Percentiles rank a stretch among this genome's conserved stretches.
Evolutionary conservation across 2,329 filamentous ascomycete genomes (phyloP).

Genomic region (Pseudopithomyces chartarum): DNA sequence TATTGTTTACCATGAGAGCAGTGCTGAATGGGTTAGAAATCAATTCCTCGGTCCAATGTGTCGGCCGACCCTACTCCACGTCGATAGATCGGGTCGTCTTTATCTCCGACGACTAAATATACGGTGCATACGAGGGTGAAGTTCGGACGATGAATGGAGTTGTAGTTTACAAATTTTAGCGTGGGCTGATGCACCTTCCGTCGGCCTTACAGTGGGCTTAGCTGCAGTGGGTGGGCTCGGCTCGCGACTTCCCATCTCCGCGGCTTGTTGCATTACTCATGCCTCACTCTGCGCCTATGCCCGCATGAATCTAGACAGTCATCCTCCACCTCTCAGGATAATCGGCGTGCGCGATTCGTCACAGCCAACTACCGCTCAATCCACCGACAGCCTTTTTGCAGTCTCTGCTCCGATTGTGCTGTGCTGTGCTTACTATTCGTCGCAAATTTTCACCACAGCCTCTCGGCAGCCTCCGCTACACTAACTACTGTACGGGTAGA

Average conservation of each 20-base stretch:
- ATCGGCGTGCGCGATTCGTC: not conserved
- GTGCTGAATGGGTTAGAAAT: not conserved
- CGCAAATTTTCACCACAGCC: not conserved
- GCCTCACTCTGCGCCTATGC: not conserved
- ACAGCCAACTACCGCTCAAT: not conserved
- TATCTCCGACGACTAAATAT: not conserved
- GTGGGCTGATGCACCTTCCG: not conserved
- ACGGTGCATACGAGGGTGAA: slow-evolving; percentile 1
- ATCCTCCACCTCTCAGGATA: not conserved
- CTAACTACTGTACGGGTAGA: too few relatives aligned
- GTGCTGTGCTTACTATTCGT: not conserved
- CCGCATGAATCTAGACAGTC: not conserved
- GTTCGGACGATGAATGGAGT: not conserved
- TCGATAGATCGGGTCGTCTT: not conserved
- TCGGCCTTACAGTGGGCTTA: not conserved
- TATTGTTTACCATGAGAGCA: not conserved
- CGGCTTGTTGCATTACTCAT: not conserved
- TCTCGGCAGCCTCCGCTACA: not conserved
- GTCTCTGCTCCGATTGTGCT: not conserved
- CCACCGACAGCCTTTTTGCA: not conserved
- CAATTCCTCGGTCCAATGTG: not conserved
- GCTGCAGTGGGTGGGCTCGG: slow-evolving; percentile 9
- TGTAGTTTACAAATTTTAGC: not conserved
- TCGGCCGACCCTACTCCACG: not conserved
- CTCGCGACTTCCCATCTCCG: not conserved